Evolutionary conservation across 1,284 basidiomycete species (phyloP), one percentile per base, ranked within the genome.

Genomic region (Singerocomus inundabilis): DNA sequence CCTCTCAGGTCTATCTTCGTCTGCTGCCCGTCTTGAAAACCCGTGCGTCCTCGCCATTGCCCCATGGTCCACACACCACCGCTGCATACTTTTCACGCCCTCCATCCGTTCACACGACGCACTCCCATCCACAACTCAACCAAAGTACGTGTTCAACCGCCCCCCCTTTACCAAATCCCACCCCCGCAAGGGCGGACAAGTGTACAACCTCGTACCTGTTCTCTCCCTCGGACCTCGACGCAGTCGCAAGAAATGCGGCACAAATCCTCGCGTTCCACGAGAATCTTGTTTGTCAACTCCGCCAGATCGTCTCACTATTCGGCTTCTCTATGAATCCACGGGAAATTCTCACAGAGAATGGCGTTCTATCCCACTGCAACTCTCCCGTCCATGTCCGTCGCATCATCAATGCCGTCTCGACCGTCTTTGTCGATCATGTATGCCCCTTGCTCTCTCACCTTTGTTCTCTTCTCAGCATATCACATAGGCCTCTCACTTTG

Each of bases 231-330:
- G 84, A 86, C 60, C 64, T 85, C 24, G 77, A 78, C 33, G 53
- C 73, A 5, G 66, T 94, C 49, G 79, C 80, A 25, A 79, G 91
- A 40, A 93, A 93, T 69, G 81, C 85, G 1, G 77, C 79, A 48
- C 80, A 86, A 10, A 73, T 95, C n/a, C 75, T 93, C 46, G 72
- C 75, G 26, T 73, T 93, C 30, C 92, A 94, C 58, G 82, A 88
- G 59, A 72, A 75, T 16, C 82, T 94, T 43, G 78, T 90, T 25
- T 70, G 72, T 30, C 78, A 82, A 49, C 74, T 91, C 45, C 74
- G 75, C 48, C 70, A 72, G n/a, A 77, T 79, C 35, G 71, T 87
- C 33, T 61, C 78, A 30, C 77, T 78, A 9, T 69, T 80, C 7
- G 83, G 82, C 10, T 71, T 80, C 51, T 51, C 65, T 4, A 67